Evolutionary conservation across 2,329 filamentous ascomycete species (phyloP), one percentile per base, ranked within the genome.

Genomic region (Trichoderma harzianum): DNA sequence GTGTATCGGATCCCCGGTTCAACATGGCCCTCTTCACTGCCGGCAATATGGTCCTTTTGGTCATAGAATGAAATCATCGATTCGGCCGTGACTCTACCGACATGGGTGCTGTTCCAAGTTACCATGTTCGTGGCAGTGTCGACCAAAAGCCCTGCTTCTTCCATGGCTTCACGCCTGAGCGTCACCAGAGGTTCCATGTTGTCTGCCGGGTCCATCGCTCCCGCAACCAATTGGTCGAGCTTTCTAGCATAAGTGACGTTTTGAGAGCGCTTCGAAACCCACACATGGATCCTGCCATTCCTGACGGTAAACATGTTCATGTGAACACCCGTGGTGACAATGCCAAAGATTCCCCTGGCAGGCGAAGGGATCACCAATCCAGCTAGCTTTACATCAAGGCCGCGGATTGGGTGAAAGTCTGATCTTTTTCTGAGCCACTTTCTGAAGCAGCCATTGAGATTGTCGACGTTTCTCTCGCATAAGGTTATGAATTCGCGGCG

Each of bases 1-100:
- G 80, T 78, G 67, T 79, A 81, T 18, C 81, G 80, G n/a, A 82
- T 75, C 1, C 81, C 81, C 1, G 80, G 80, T 71, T 83, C 81
- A 21, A 83, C 72, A 68, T 82, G 80, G 55, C 78, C 78, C 11
- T 77, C 73, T 69, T 78, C 80, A 3, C 71, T 72, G 10, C 80
- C 80, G 11, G 79, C 79, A 3, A 73, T 69, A 16, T 67, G 53
- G 43, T 78, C 78, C 70, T 82, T 82, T 69, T 75, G 74, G 65
- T 82, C 80, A 72, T 78, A 81, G 62, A 82, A 82, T 4, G 78
- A 77, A 43, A 83, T 78, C n/a, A 70, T 57, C 1, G 76, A 74
- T 10, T 75, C 77, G 12, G 74, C 69, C 16, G 73, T 55, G 8
- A 79, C 75, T 7, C 24, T 73, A 5, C 79, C 79, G 18, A 81